Conservation (phyloP, 2,329 filamentous ascomycete species). For the Hortaea sp. region DNA sequence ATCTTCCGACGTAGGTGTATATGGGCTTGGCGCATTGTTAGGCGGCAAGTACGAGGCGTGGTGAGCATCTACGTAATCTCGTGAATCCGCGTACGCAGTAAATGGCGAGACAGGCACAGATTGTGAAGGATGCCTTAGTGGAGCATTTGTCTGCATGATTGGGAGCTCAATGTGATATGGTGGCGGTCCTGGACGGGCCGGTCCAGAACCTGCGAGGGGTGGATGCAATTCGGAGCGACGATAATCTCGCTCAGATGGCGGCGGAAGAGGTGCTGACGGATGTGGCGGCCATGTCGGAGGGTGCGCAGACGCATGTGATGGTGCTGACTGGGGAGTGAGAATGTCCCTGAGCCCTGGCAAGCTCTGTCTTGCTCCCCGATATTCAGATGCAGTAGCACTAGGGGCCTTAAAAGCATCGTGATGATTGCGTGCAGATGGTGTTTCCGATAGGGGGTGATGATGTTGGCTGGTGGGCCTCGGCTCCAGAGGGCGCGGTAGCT, state of each 20-base stretch:
- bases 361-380: conserved; percentile 15
- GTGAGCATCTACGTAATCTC: conserved; percentile 13
- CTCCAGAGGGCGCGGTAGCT: conserved; percentile 19
- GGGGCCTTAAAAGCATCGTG: conserved; percentile 12
- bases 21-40: conserved; percentile 17
- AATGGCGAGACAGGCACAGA: conserved; percentile 15
- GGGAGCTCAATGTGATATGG: conserved; percentile 19
- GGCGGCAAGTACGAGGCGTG: conserved; percentile 13
- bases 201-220: conserved; percentile 10
- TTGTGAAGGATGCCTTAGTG: conserved; percentile 10
- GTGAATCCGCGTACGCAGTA: conserved; percentile 10
- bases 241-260: conserved; percentile 11
- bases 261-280: conserved; percentile 2
- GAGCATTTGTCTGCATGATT: conserved; percentile 19
- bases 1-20: conserved; percentile 13
- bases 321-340: conserved; percentile 11
- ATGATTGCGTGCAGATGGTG: conserved; percentile 5
- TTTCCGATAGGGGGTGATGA: conserved; percentile 11
- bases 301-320: conserved; percentile 7
- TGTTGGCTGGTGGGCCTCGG: conserved; percentile 13
- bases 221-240: conserved; percentile 11
- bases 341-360: conserved; percentile 22
- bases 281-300: conserved; percentile 8
- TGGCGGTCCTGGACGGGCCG: conserved; percentile 6
- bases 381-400: conserved; percentile 7